phyloP scores from a whole-genome alignment of 2,329 filamentous ascomycete species.

The Aotearoamyces nothofagi region DNA sequence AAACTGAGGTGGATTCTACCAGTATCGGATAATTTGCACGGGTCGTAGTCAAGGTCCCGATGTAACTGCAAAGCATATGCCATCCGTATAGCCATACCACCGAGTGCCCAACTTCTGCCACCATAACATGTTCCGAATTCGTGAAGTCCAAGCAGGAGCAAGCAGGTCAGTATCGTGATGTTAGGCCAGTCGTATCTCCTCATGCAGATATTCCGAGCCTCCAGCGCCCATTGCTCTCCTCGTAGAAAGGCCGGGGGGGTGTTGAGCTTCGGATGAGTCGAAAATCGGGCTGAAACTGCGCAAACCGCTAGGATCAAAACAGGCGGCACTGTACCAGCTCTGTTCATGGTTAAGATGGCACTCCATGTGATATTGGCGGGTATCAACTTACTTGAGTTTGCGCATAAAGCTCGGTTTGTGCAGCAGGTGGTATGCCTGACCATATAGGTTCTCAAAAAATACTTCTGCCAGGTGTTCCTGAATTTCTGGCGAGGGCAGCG shows the following conservation, averaged over 20 bases:
- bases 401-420: constrained; percentile 98
- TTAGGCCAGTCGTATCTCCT: constrained; percentile 89
- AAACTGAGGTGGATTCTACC: constrained; percentile 60
- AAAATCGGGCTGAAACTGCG: constrained; percentile 89
- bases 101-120: constrained; percentile 87
- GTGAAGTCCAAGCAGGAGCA: constrained; percentile 77
- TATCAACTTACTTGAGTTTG: constrained; percentile 46
- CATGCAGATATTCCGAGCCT: constrained; percentile 75
- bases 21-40: constrained; percentile 36
- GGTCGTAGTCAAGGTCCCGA: constrained; percentile 76
- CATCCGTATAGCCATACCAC: constrained; percentile 92
- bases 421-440: constrained; percentile 83
- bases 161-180: constrained; percentile 85
- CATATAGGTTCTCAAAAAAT: constrained; percentile 92
- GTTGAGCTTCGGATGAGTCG: constrained; percentile 67
- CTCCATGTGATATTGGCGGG: neutral
- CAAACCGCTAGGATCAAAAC: constrained; percentile 90
- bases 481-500: constrained; percentile 69
- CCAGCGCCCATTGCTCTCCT: constrained; percentile 80
- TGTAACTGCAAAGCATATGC: constrained; percentile 91
- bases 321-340: constrained; percentile 66
- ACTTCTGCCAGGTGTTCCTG: constrained; percentile 89
- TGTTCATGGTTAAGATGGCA: constrained; percentile 21
- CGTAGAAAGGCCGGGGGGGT: constrained; percentile 63
- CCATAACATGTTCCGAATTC: constrained; percentile 97